Percentiles rank a stretch among this genome's conserved stretches.
Evolutionary conservation across 2,329 filamentous ascomycete species (phyloP).

Genomic region (Emmonsiellopsis sp.): DNA sequence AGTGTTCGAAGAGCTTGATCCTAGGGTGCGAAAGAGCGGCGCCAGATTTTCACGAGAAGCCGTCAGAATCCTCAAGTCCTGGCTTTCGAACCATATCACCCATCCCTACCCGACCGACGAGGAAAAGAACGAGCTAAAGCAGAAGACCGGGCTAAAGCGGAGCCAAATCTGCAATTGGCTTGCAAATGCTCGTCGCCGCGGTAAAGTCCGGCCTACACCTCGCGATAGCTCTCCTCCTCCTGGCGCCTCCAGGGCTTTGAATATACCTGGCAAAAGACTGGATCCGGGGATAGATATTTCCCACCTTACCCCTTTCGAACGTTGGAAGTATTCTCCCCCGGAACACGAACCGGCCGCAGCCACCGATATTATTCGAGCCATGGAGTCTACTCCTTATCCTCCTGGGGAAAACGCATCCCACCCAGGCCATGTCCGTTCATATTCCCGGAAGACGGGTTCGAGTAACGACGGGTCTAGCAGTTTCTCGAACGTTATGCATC

Average conservation of each 20-base stretch:
- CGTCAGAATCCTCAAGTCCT: constrained; percentile 71
- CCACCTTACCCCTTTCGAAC: constrained; percentile 55
- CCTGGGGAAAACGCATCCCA: constrained; percentile 22
- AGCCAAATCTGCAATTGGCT: constrained; percentile 88
- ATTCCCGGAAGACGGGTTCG: constrained; percentile 32
- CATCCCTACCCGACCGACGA: constrained; percentile 85
- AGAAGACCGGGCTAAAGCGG: constrained; percentile 69
- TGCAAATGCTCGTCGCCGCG: constrained; percentile 74
- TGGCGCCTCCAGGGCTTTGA: constrained; percentile 59
- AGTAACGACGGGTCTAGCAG: constrained; percentile 43
- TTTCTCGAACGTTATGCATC: constrained; percentile 43
- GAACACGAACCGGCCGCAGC: constrained; percentile 60
- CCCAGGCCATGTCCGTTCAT: constrained; percentile 24
- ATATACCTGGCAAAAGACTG: constrained; percentile 57
- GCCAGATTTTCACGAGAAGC: constrained; percentile 73
- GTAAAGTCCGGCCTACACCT: constrained; percentile 60
- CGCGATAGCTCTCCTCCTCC: constrained; percentile 62
- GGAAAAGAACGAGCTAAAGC: constrained; percentile 71
- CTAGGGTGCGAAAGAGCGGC: constrained; percentile 52
- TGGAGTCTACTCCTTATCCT: constrained; percentile 36
- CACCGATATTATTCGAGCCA: constrained; percentile 55
- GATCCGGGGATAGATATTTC: constrained; percentile 40
- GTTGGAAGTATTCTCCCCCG: constrained; percentile 61
- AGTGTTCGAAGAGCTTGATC: constrained; percentile 27
- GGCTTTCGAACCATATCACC: constrained; percentile 69